Evolutionary conservation across 345 rosid species (phyloP).

Genomic region (Geranium rotundifolium): DNA sequence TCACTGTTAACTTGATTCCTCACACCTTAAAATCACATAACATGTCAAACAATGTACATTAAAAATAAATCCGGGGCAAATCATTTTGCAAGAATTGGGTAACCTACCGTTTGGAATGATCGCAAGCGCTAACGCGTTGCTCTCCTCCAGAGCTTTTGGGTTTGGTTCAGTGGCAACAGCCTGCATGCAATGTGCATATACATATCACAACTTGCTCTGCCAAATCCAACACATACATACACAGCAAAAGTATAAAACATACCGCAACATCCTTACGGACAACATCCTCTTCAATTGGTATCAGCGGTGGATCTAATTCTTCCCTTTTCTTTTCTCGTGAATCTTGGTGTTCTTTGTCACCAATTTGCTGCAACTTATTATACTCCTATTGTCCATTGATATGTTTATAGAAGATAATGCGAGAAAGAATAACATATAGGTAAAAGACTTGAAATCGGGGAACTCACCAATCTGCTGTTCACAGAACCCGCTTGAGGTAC

Average conservation of each 20-base stretch:
- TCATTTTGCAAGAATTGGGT: not conserved
- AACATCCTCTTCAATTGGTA: slow-evolving; percentile 26
- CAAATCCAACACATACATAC: not conserved
- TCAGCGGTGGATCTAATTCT: slow-evolving; percentile 33
- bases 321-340: slow-evolving; percentile 27
- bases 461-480: slow-evolving; percentile 48
- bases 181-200: slow-evolving; percentile 17
- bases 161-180: slow-evolving; percentile 63
- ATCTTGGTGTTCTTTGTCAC: too few species aligned
- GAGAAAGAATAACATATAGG: too few species aligned
- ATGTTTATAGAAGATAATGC: too few species aligned
- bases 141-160: slow-evolving; percentile 62
- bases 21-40: not conserved
- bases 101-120: slow-evolving; percentile 58
- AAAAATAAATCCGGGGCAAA: not conserved
- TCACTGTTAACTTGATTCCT: slow-evolving; percentile 2
- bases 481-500: slow-evolving; percentile 72
- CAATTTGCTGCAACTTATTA: too few species aligned
- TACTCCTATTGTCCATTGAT: too few species aligned
- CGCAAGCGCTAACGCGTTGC: slow-evolving; percentile 86
- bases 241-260: slow-evolving; percentile 1
- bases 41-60: not conserved
- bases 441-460: too few species aligned
- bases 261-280: slow-evolving; percentile 50
- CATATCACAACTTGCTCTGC: too few species aligned